Evolutionary conservation across 2,329 filamentous ascomycete genomes (phyloP).

Genomic region (Tothia fuscella): DNA sequence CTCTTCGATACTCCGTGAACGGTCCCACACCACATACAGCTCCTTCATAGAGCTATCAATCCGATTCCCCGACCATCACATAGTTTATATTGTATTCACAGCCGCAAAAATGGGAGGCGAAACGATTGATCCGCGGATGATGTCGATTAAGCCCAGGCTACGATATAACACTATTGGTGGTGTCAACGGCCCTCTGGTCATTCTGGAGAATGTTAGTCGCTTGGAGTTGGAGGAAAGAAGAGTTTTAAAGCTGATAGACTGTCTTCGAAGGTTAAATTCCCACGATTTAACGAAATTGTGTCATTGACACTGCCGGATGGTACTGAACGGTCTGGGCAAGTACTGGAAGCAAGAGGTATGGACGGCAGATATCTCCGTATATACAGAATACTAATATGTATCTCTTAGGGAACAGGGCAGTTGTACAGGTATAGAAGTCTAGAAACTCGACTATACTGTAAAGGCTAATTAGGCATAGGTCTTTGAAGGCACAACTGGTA

Average conservation of each 20-base stretch:
- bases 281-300: slow-evolving; percentile 95
- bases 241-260: slow-evolving; percentile 3
- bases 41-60: too few species aligned
- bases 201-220: slow-evolving; percentile 77
- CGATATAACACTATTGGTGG: slow-evolving; percentile 97
- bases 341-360: slow-evolving; percentile 88
- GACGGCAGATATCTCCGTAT: background rate
- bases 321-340: slow-evolving; percentile 83
- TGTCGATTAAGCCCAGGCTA: slow-evolving; percentile 56
- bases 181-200: slow-evolving; percentile 95
- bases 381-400: slow-evolving; percentile 14
- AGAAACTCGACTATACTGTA: slow-evolving; percentile 14
- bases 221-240: background rate
- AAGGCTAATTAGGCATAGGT: slow-evolving; percentile 45
- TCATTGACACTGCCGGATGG: slow-evolving; percentile 92
- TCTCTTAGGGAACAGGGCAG: slow-evolving; percentile 66
- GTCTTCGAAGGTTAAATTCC: slow-evolving; percentile 74
- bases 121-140: slow-evolving; percentile 36
- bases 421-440: slow-evolving; percentile 76
- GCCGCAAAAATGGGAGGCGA: slow-evolving; percentile 21
- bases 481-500: slow-evolving; percentile 92
- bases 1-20: background rate
- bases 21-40: background rate
- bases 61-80: too few species aligned
- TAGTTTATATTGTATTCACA: background rate